These are phyloP conservation scores for Thraustochytrium striatum DNA, from an alignment of 352 stramenopile species.

Conservation along the genomic window DNA sequence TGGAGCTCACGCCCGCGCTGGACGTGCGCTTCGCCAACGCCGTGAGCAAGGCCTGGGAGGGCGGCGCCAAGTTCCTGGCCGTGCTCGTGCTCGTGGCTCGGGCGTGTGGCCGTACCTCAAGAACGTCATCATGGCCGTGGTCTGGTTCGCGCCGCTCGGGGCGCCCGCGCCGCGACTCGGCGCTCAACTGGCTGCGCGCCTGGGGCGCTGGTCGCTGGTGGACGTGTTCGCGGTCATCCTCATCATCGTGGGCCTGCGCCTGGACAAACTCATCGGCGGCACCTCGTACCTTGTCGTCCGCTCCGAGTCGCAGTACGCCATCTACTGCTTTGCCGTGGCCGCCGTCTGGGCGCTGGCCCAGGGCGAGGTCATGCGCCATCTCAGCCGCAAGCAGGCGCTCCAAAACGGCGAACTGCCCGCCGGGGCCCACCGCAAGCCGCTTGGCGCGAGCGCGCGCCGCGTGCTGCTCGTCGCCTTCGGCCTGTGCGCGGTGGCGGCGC, in stretches of 20 bases:
- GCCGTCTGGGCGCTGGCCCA: slow-evolving; percentile 36
- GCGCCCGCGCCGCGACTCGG: not conserved
- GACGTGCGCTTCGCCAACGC: slow-evolving; percentile 30
- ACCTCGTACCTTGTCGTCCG: not conserved
- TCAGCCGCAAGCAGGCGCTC: no score
- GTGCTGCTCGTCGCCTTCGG: no score
- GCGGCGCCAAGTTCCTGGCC: slow-evolving; percentile 6
- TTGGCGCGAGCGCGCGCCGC: no score
- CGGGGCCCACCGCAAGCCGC: no score
- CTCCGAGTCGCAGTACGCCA: slow-evolving; percentile 16
- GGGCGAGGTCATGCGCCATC: slow-evolving; percentile 39
- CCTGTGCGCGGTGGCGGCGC: no score
- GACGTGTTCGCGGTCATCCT: slow-evolving; percentile 49
- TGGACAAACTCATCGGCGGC: slow-evolving; percentile 15
- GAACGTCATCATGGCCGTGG: slow-evolving; percentile 46
- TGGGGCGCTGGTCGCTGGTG: slow-evolving; percentile 45
- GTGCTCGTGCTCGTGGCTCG: slow-evolving; percentile 15
- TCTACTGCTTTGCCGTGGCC: slow-evolving; percentile 43
- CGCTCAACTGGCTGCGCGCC: not conserved
- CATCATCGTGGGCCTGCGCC: slow-evolving; percentile 31
- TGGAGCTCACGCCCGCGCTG: slow-evolving; percentile 45
- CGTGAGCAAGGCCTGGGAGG: slow-evolving; percentile 30
- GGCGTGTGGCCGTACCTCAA: slow-evolving; percentile 49
- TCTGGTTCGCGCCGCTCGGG: slow-evolving; percentile 38
- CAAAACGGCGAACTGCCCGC: no score